Percentiles rank a stretch among this genome's conserved stretches.
Conservation (phyloP, 768 basidiomycete genomes). For the Panaeolus papilionaceus region DNA sequence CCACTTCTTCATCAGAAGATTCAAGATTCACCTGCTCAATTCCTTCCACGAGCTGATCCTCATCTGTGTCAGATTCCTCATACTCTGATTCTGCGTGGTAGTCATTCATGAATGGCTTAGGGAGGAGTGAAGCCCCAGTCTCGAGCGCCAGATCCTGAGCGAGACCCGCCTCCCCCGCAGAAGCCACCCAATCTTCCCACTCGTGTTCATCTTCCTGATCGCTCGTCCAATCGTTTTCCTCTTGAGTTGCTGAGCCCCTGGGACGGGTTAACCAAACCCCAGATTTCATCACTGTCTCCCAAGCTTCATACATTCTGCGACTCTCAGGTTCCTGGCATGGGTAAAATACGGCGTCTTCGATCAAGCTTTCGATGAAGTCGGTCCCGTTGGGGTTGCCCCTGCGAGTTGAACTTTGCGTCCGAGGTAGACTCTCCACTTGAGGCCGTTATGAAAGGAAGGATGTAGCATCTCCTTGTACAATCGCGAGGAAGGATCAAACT, state of each 20-base stretch:
- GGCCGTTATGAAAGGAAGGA: slow-evolving; percentile 38
- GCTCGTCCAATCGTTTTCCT: neutral
- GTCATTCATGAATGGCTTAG: neutral
- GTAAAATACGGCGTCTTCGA: slow-evolving; percentile 40
- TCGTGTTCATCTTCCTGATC: neutral
- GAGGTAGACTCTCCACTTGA: slow-evolving; percentile 47
- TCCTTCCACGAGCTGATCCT: neutral
- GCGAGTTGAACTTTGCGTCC: slow-evolving; percentile 43
- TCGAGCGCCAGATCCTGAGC: neutral
- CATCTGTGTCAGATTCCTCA: neutral
- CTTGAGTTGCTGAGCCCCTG: neutral
- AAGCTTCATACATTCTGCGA: neutral
- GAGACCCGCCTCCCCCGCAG: neutral
- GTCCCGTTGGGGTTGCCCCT: slow-evolving; percentile 42
- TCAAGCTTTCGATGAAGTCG: slow-evolving; percentile 36
- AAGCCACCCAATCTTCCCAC: no score
- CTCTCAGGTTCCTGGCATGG: slow-evolving; percentile 16
- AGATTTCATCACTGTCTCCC: slow-evolving; percentile 7
- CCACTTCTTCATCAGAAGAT: slow-evolving; percentile 1
- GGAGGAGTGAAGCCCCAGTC: neutral
- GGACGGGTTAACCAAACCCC: slow-evolving; percentile 1
- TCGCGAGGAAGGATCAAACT: slow-evolving; percentile 32
- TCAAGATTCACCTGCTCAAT: neutral
- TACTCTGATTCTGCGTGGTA: neutral
- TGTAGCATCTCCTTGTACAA: slow-evolving; percentile 41